phyloP scores from a whole-genome alignment of 306 rosid genomes.

The Cucumis hystrix region DNA sequence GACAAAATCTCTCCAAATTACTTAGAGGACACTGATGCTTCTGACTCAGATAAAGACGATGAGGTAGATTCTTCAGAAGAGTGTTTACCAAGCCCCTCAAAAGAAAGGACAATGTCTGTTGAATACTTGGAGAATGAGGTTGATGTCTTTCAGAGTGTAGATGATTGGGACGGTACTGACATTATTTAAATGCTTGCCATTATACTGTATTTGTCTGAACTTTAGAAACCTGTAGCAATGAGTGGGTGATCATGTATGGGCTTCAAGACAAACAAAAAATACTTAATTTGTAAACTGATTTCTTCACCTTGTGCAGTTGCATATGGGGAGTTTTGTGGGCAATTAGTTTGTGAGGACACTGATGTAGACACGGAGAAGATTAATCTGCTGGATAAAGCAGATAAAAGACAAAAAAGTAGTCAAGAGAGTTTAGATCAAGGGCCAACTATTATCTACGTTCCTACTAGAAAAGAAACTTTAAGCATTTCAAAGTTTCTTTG shows the following conservation, averaged over 20 bases:
- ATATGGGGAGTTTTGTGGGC: conserved; percentile 50
- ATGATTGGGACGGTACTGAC: conserved; percentile 69
- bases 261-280: not conserved
- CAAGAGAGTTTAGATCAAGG: conserved; percentile 47
- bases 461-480: conserved; percentile 75
- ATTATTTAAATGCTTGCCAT: conserved; percentile 4
- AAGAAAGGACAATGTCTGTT: conserved; percentile 47
- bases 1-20: conserved; percentile 27
- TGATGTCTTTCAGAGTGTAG: conserved; percentile 52
- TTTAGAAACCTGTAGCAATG: not conserved
- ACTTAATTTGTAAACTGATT: not conserved
- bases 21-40: conserved; percentile 24
- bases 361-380: conserved; percentile 10
- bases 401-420: conserved; percentile 28
- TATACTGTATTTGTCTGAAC: not conserved
- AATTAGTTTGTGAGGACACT: conserved; percentile 26
- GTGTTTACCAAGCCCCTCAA: conserved; percentile 15
- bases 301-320: conserved; percentile 28
- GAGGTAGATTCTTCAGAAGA: conserved; percentile 21
- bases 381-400: conserved; percentile 31
- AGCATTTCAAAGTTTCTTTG: conserved; percentile 51
- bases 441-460: conserved; percentile 69
- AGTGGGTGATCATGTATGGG: not conserved
- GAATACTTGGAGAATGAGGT: conserved; percentile 75
- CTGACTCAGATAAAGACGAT: conserved; percentile 20